Evolutionary conservation across 495 filamentous ascomycete genomes (phyloP), one percentile per base, ranked within the genome.

Genomic region (Podospora pseudopauciseta): DNA sequence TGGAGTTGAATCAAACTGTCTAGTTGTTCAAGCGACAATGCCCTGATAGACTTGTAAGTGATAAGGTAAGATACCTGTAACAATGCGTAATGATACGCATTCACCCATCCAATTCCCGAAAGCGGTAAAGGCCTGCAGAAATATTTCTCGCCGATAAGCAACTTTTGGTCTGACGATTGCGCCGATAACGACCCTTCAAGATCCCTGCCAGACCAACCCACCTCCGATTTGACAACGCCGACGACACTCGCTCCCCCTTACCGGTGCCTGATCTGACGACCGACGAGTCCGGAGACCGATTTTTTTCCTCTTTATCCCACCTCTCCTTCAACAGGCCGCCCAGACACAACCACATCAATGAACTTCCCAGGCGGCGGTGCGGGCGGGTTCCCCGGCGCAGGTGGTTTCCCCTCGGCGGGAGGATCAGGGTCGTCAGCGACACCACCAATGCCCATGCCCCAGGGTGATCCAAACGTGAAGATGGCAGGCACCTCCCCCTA

Each of bases 381-480:
- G 30, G 65, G 60, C 5, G 66, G 66, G 15, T 69, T 76, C 64
- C 74, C 73, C 13, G 75, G 72, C 6, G 39, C 70, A 13, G 53
- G 56, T 20, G 57, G 61, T 20, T 18, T 44, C 34, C 26, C 61
- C 9, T 28, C 30, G 19, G 61, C 61, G 5, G 30, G 61, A 20
- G 32, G 18, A 18, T 15, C 63, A 5, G 65, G 62, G 16, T 68
- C 60, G n/a, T 70, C 67, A 58, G 11, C 55, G n/a, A 7, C 55
- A 19, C 55, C 55, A 13, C 18, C 23, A 26, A 19, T 58, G 55
- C 55, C n/a, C 23, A 58, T 56, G 76, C 80, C 63, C 78, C 76
- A 13, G 80, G 39, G 79, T 54, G 80, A 82, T 68, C 78, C 80
- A 9, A 82, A 79, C 53, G 66, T 82, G 39, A 83, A 82, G 70